Conservation (phyloP, 768 basidiomycete genomes). For the Xerocomellus amylosporus region DNA sequence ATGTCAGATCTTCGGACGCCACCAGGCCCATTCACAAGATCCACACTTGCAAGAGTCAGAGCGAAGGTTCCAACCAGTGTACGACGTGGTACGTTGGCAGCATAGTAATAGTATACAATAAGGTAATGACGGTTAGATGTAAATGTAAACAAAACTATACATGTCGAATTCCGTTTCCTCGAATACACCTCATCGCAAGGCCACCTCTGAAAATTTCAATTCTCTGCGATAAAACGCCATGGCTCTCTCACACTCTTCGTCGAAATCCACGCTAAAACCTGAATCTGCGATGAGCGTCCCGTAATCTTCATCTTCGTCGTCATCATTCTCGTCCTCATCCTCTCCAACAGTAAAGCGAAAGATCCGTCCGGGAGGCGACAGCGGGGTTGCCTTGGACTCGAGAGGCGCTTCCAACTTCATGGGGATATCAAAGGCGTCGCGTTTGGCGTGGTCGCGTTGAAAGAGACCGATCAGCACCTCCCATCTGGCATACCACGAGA, state of each 20-base stretch:
- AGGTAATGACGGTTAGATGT: slow-evolving; percentile 17
- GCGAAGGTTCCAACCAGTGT: background rate
- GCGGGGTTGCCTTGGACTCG: background rate
- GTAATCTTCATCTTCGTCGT: slow-evolving; percentile 31
- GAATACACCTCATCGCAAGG: background rate
- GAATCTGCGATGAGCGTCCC: slow-evolving; percentile 20
- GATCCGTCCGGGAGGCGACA: slow-evolving; percentile 5
- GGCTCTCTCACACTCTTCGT: slow-evolving; percentile 28
- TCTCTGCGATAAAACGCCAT: slow-evolving; percentile 25
- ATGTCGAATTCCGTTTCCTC: background rate
- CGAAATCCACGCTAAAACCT: slow-evolving; percentile 16
- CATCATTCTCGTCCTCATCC: slow-evolving; percentile 17
- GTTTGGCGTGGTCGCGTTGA: slow-evolving; percentile 26
- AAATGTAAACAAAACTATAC: slow-evolving; percentile 21
- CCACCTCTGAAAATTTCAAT: background rate
- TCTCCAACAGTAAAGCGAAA: slow-evolving; percentile 25
- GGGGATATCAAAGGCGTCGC: background rate
- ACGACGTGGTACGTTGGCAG: background rate
- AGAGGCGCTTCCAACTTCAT: background rate
- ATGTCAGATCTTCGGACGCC: background rate
- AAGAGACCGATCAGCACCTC: slow-evolving; percentile 48
- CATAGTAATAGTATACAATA: slow-evolving; percentile 5
- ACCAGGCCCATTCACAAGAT: background rate
- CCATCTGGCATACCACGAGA: slow-evolving; percentile 55
- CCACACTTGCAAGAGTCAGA: background rate